These are phyloP conservation scores for Quercus aquifolioides DNA, from an alignment of 306 rosid genomes.

Conservation along the genomic window DNA sequence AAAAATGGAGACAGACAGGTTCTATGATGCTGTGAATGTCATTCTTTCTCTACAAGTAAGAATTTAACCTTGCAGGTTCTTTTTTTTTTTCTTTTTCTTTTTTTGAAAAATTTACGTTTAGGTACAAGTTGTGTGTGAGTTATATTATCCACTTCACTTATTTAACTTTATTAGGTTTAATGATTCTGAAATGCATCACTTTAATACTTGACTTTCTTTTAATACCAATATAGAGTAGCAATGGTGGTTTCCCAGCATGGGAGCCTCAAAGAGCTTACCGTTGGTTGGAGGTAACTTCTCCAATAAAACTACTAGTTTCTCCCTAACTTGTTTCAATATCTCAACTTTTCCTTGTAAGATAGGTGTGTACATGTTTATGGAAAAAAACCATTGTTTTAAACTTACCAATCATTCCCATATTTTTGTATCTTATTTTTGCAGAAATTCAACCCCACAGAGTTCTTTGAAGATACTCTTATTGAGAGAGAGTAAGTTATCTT, in stretches of 20 bases:
- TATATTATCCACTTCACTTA: not conserved
- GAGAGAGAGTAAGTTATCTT: conserved; percentile 51
- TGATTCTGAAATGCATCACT: not conserved
- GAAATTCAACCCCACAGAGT: conserved; percentile 60
- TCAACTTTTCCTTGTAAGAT: not conserved
- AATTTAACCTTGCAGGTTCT: not conserved
- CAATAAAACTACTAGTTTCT: no score
- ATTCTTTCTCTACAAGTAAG: conserved; percentile 49
- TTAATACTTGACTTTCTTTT: not conserved
- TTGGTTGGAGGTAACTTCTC: conserved; percentile 19
- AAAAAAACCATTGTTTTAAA: not conserved
- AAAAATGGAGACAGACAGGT: conserved; percentile 8
- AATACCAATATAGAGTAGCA: conserved; percentile 32
- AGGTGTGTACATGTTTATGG: not conserved
- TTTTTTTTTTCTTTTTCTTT: not conserved
- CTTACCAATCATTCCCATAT: not conserved
- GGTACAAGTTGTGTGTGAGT: no score
- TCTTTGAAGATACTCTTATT: conserved; percentile 50
- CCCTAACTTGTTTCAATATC: no score
- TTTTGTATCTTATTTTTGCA: conserved; percentile 9
- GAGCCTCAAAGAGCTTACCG: conserved; percentile 51
- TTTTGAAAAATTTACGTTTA: not conserved
- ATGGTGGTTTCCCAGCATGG: conserved; percentile 68
- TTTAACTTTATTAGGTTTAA: not conserved
- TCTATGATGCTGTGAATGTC: conserved; percentile 57